Evolutionary conservation across 2,329 filamentous ascomycete species (phyloP).

Genomic region (Curvularia spicifera): DNA sequence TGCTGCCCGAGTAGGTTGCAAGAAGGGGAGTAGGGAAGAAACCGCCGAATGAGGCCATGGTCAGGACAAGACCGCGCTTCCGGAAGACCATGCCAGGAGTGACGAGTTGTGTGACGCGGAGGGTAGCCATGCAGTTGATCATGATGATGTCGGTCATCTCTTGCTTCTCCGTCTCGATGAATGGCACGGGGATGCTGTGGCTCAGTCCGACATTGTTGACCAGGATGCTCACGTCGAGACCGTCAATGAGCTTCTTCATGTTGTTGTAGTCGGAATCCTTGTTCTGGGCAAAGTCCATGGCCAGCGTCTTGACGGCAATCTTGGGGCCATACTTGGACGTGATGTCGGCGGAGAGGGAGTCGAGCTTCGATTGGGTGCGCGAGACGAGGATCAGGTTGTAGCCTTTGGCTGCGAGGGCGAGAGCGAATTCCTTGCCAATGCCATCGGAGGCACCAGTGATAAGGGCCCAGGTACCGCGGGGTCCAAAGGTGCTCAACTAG

Average conservation of each 20-base stretch:
- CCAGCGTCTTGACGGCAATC: slow-evolving; percentile 76
- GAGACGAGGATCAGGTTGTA: slow-evolving; percentile 97
- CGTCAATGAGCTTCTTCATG: slow-evolving; percentile 71
- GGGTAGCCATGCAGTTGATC: slow-evolving; percentile 91
- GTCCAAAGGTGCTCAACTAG: slow-evolving; percentile 84
- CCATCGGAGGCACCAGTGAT: slow-evolving; percentile 96
- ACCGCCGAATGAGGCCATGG: slow-evolving; percentile 96
- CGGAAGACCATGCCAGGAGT: slow-evolving; percentile 84
- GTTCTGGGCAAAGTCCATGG: slow-evolving; percentile 91
- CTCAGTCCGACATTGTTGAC: slow-evolving; percentile 98
- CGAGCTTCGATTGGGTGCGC: slow-evolving; percentile 91
- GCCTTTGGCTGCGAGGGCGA: slow-evolving; percentile 86
- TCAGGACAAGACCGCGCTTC: slow-evolving; percentile 87
- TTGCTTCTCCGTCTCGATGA: slow-evolving; percentile 76
- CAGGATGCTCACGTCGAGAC: slow-evolving; percentile 82
- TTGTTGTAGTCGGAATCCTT: slow-evolving; percentile 79
- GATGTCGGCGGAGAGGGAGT: slow-evolving; percentile 77
- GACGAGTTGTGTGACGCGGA: slow-evolving; percentile 85
- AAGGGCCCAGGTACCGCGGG: slow-evolving; percentile 90
- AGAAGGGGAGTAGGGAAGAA: slow-evolving; percentile 90
- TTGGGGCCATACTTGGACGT: slow-evolving; percentile 67
- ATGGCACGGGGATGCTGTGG: slow-evolving; percentile 90
- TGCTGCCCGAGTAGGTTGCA: slow-evolving; percentile 96
- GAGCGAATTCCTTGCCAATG: slow-evolving; percentile 93
- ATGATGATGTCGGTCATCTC: slow-evolving; percentile 91